Conservation (phyloP, 257 asterid genomes). For the Apocynum venetum region DNA sequence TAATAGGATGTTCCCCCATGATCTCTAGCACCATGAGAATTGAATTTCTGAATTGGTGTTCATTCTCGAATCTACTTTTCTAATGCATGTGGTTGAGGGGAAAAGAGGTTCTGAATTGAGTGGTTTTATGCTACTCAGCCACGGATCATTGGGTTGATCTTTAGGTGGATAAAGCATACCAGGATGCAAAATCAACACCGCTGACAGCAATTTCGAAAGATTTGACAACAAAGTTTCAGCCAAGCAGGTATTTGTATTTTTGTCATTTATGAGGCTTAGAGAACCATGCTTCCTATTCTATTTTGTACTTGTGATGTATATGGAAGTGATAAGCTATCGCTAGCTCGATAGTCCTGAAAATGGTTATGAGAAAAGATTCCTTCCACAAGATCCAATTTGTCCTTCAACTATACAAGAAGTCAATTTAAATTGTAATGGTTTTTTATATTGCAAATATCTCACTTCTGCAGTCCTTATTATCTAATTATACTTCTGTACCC, state of each 20-base stretch:
- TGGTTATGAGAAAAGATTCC: not conserved
- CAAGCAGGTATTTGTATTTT: not conserved
- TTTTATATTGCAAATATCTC: conserved; percentile 14
- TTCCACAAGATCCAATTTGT: conserved; percentile 14
- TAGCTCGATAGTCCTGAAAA: not conserved
- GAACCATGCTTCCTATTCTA: not conserved
- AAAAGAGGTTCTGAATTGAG: conserved; percentile 10
- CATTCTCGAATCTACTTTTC: not conserved
- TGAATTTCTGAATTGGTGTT: not conserved
- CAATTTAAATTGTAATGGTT: not conserved
- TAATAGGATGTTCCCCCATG: not conserved
- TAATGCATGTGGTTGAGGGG: not conserved
- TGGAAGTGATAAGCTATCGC: not conserved
- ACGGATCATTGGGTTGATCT: not conserved
- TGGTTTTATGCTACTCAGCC: conserved; percentile 4
- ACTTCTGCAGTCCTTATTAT: conserved; percentile 20
- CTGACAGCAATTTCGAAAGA: conserved; percentile 6
- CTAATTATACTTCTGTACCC: not conserved
- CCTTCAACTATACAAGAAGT: not conserved
- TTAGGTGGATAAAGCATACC: not conserved
- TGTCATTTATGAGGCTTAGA: not conserved
- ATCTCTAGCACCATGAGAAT: not conserved
- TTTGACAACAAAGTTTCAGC: not conserved
- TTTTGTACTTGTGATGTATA: conserved; percentile 2
- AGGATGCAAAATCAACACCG: not conserved